These are phyloP conservation scores for Talaromyces verruculosus DNA, from an alignment of 2,329 filamentous ascomycete species.

Conservation along the genomic window DNA sequence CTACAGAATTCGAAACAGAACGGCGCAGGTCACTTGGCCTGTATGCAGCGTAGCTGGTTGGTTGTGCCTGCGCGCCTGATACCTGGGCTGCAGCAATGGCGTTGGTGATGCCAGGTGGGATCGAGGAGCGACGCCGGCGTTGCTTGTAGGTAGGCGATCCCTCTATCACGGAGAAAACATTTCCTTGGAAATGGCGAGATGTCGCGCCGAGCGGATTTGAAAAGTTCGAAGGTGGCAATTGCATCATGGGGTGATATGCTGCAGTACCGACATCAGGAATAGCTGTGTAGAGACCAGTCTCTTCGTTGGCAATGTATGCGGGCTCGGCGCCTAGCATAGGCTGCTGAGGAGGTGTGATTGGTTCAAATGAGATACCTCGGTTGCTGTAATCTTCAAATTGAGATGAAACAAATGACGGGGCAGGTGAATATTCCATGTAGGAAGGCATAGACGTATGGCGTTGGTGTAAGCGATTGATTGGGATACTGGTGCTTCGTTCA, in stretches of 20 bases:
- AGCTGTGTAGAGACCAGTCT: constrained; percentile 91
- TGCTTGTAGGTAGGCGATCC: constrained; percentile 99
- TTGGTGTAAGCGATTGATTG: constrained; percentile 68
- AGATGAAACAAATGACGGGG: constrained; percentile 96
- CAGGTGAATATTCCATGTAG: constrained; percentile 97
- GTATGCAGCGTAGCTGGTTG: constrained; percentile 62
- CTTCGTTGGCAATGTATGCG: constrained; percentile 96
- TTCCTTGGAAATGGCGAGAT: constrained; percentile 65
- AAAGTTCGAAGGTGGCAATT: constrained; percentile 82
- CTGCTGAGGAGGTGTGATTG: constrained; percentile 92
- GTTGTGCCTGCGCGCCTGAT: constrained; percentile 36
- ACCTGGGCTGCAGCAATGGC: constrained; percentile 60
- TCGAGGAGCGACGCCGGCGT: constrained; percentile 86
- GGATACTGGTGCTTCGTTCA: constrained; percentile 85
- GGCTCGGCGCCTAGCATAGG: constrained; percentile 81
- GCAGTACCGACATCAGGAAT: constrained; percentile 81
- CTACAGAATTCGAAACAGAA: constrained; percentile 84
- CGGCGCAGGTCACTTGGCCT: constrained; percentile 86
- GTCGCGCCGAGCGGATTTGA: constrained; percentile 76
- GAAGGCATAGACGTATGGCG: constrained; percentile 98
- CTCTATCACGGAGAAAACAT: constrained; percentile 93
- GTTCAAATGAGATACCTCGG: constrained; percentile 92
- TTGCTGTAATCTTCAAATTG: constrained; percentile 98
- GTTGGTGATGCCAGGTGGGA: constrained; percentile 75
- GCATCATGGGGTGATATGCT: constrained; percentile 83